Conservation (phyloP, 345 rosid genomes). For the Eucalyptus virginea region DNA sequence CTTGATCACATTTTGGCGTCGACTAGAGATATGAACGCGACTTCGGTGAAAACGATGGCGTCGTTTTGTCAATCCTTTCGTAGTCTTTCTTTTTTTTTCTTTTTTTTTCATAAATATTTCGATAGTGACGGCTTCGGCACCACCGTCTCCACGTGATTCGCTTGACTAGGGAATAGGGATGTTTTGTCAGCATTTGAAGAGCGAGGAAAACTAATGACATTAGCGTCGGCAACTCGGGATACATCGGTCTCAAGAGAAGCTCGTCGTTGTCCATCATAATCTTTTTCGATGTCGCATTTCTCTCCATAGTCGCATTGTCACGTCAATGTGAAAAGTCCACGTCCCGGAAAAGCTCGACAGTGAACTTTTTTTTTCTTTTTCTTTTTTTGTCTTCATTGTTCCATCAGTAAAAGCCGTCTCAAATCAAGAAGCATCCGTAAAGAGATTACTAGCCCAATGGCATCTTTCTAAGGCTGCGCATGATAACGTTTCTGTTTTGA, state of each 20-base stretch:
- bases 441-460: neutral
- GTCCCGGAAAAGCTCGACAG: neutral
- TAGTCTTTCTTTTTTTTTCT: neutral
- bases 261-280: neutral
- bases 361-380: neutral
- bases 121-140: neutral
- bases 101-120: neutral
- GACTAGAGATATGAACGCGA: neutral
- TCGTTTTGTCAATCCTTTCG: neutral
- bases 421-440: neutral
- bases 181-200: neutral
- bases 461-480: neutral
- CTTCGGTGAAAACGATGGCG: neutral
- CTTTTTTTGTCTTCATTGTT: neutral
- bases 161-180: neutral
- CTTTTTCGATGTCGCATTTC: neutral
- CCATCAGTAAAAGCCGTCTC: neutral
- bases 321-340: neutral
- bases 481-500: too few species aligned
- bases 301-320: neutral
- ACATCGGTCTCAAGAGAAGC: neutral
- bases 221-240: neutral
- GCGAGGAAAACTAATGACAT: neutral
- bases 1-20: neutral
- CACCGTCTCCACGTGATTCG: neutral